A percentile compares a stretch with the other conserved stretches of the same genome.
Conservation (phyloP, 352 stramenopile genomes). For the Thraustotheca clavata region DNA sequence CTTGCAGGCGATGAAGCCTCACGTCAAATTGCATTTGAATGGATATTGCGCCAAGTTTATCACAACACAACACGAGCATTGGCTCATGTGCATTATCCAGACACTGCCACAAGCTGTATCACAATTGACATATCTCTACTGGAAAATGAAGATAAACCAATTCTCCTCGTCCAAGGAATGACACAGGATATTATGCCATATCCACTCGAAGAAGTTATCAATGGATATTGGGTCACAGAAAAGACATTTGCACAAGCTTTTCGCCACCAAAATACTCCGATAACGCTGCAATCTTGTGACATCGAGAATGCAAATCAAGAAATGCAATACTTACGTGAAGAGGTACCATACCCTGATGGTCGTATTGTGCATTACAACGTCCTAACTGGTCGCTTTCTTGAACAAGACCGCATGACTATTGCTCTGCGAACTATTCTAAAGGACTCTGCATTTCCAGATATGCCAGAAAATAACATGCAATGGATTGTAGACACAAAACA, state of each 20-base stretch:
- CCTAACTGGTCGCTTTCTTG: neutral
- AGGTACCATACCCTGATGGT: neutral
- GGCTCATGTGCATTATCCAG: neutral
- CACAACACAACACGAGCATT: constrained; percentile 8
- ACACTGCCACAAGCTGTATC: neutral
- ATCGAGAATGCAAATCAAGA: neutral
- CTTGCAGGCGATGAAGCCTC: constrained; percentile 1
- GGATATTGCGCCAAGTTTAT: constrained; percentile 14
- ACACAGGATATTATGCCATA: neutral
- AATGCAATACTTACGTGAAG: neutral
- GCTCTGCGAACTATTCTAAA: constrained; percentile 6
- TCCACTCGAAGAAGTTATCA: neutral
- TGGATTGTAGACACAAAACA: constrained; percentile 10
- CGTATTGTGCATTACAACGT: neutral
- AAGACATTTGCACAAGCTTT: neutral
- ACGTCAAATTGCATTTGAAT: constrained; percentile 1
- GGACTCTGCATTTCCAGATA: neutral
- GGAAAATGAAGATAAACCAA: neutral
- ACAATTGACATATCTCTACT: neutral
- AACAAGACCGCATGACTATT: neutral
- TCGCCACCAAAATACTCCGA: neutral
- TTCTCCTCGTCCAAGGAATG: neutral
- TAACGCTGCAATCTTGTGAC: neutral
- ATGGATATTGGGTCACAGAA: constrained; percentile 7
- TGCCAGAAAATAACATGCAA: neutral